Evolutionary conservation across 305 asterid genomes (phyloP).

Genomic region (Coffea humblotiana): DNA sequence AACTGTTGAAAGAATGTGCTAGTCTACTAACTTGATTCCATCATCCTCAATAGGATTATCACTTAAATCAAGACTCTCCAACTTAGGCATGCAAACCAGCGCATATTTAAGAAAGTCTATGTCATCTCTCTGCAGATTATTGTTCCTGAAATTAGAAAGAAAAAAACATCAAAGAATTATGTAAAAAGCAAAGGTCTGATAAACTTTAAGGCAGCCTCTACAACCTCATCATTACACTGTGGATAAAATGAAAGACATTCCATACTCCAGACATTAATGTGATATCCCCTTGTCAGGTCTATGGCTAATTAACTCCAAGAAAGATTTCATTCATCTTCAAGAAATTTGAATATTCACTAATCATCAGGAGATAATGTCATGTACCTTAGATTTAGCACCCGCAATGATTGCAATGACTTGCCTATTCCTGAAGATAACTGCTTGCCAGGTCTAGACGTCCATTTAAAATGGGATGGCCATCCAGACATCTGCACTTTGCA

Average conservation of each 20-base stretch:
- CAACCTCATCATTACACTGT: neutral
- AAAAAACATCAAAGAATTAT: conserved; percentile 13
- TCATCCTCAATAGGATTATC: conserved; percentile 68
- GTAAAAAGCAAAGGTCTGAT: conserved; percentile 15
- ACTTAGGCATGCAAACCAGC: conserved; percentile 65
- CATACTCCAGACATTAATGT: neutral
- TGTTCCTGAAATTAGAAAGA: conserved; percentile 52
- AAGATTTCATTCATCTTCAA: neutral
- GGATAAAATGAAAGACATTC: neutral
- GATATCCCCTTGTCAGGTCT: neutral
- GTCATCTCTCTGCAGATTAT: conserved; percentile 60
- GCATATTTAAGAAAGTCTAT: conserved; percentile 61
- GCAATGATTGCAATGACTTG: conserved; percentile 61
- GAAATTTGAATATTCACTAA: neutral
- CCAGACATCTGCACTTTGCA: conserved; percentile 67
- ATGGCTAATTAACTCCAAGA: neutral
- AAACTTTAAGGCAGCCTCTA: neutral
- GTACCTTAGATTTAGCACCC: conserved; percentile 75
- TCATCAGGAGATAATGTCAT: neutral
- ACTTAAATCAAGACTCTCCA: conserved; percentile 85
- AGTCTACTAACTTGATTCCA: conserved; percentile 57
- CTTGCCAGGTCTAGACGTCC: conserved; percentile 41
- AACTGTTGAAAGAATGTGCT: neutral
- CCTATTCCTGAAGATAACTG: conserved; percentile 36
- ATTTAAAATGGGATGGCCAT: conserved; percentile 62